Evolutionary conservation across 116 monocot species (phyloP).

Genomic region (Cymodocea nodosa): DNA sequence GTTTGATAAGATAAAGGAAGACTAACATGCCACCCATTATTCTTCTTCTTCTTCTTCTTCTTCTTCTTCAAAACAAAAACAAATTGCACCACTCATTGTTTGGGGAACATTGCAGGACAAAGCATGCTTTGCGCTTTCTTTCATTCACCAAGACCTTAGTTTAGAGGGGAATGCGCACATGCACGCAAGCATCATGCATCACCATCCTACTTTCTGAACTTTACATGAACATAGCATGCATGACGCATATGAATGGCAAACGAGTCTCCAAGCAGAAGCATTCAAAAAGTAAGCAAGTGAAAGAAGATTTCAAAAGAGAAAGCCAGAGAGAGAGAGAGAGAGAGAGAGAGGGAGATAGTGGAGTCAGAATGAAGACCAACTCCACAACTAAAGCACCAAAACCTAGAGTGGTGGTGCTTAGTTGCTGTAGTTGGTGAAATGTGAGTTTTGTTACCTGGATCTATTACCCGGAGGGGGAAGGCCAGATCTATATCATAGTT

Average conservation of each 20-base stretch:
- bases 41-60: too few species aligned
- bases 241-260: background rate
- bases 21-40: too few species aligned
- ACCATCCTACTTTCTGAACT: background rate
- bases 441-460: too few species aligned
- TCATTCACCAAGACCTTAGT: background rate
- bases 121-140: background rate
- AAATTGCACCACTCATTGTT: too few species aligned
- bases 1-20: too few species aligned
- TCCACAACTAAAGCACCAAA: slow-evolving; percentile 9
- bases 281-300: background rate
- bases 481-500: too few species aligned
- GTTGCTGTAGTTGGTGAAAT: too few species aligned
- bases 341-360: background rate
- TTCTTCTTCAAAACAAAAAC: too few species aligned
- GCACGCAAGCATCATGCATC: background rate
- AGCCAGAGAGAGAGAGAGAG: too few species aligned
- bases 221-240: background rate
- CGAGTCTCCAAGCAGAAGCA: background rate
- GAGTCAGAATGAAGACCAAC: slow-evolving; percentile 3
- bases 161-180: background rate
- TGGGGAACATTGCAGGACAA: background rate
- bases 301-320: slow-evolving; percentile 3
- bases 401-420: background rate
- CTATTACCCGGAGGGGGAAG: too few species aligned